These are phyloP conservation scores for Beta corolliflora DNA, from an alignment of 179 eudicot genomes.

Conservation along the genomic window DNA sequence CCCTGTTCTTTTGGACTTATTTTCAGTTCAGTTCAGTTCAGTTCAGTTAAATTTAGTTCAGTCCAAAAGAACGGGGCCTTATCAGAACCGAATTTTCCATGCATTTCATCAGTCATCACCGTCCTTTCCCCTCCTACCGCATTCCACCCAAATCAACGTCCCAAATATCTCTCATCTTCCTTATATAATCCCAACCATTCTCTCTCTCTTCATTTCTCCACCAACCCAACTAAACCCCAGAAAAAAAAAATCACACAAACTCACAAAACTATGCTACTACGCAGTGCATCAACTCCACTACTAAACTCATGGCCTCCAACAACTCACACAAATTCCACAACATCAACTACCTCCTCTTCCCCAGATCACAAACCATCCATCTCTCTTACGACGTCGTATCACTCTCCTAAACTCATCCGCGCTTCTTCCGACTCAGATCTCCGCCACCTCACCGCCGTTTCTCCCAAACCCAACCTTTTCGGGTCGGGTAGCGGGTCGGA, in stretches of 20 bases:
- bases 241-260: neutral
- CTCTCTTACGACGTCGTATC: constrained; percentile 16
- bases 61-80: no score
- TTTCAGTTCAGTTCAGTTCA: no score
- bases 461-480: constrained; percentile 5
- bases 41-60: no score
- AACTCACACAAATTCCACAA: neutral
- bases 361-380: constrained; percentile 15
- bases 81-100: no score
- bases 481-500: neutral
- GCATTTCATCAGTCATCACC: neutral
- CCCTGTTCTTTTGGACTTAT: no score
- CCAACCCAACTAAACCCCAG: neutral
- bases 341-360: neutral
- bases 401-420: constrained; percentile 9
- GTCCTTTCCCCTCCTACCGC: neutral
- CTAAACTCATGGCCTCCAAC: constrained; percentile 41
- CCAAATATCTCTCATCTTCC: neutral
- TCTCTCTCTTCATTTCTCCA: neutral
- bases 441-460: constrained; percentile 8
- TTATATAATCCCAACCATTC: neutral
- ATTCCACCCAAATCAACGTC: neutral
- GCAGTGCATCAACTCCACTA: constrained; percentile 48
- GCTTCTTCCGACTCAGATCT: constrained; percentile 37
- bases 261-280: constrained; percentile 25